Evolutionary conservation across 1,284 basidiomycete species (phyloP).

Genomic region (Apiotrichum sp.): DNA sequence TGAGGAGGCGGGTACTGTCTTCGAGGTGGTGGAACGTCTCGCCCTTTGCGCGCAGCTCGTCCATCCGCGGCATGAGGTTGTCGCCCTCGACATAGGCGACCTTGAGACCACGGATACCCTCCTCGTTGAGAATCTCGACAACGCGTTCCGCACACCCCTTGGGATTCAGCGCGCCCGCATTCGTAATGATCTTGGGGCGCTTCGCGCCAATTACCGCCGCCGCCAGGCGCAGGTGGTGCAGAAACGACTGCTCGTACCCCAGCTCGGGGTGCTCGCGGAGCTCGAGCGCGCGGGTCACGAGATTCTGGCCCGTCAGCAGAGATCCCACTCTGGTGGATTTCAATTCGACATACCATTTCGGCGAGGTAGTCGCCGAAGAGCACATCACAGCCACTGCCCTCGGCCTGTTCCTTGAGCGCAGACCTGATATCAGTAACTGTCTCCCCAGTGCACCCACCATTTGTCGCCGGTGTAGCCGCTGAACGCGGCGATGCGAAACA

Average conservation of each 20-base stretch:
- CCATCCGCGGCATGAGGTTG: conserved; percentile 9
- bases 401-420: conserved; percentile 12
- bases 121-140: conserved; percentile 1
- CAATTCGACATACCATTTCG: conserved; percentile 11
- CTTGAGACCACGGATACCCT: conserved; percentile 2
- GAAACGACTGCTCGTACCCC: conserved; percentile 20
- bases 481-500: conserved; percentile 19
- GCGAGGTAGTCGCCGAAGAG: conserved; percentile 22
- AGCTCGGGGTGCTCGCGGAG: conserved; percentile 11
- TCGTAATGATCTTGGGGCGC: conserved; percentile 18
- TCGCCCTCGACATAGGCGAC: conserved; percentile 18
- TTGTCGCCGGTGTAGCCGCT: conserved; percentile 11
- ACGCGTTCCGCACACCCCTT: conserved; percentile 13
- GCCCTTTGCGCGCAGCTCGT: conserved; percentile 6
- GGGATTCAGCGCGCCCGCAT: conserved; percentile 23
- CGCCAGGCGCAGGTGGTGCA: conserved; percentile 14
- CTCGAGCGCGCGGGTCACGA: conserved; percentile 17
- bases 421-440: background rate
- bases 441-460: background rate
- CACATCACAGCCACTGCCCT: conserved; percentile 6
- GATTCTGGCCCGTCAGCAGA: conserved; percentile 9
- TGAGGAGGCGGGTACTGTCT: conserved; percentile 3
- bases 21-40: conserved; percentile 18
- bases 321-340: no score
- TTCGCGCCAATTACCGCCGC: conserved; percentile 12